A percentile compares a stretch with the other conserved stretches of the same genome.
Conservation (phyloP, 805 yeast genomes). For the Schizosaccharomyces lindneri region DNA sequence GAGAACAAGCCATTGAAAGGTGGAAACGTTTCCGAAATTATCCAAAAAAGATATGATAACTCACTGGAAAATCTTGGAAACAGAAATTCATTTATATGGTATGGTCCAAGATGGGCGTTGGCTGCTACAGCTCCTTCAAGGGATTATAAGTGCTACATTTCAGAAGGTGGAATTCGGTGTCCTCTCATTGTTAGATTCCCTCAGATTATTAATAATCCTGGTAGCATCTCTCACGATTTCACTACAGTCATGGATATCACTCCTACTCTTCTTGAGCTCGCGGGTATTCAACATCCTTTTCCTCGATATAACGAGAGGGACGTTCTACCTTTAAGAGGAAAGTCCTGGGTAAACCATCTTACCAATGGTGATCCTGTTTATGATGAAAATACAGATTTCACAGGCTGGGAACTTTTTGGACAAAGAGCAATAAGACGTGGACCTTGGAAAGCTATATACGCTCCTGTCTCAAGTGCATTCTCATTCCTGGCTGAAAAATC, state of each 20-base stretch:
- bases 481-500: too few relatives aligned
- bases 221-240: conserved; percentile 15
- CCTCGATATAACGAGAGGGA: conserved; percentile 18
- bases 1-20: conserved; percentile 28
- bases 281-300: conserved; percentile 22
- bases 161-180: conserved; percentile 36
- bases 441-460: background rate
- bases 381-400: background rate
- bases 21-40: background rate
- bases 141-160: conserved; percentile 31
- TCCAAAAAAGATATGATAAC: conserved; percentile 17
- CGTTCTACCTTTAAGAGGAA: background rate
- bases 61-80: conserved; percentile 24
- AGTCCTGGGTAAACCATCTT: background rate
- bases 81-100: conserved; percentile 24
- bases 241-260: conserved; percentile 26
- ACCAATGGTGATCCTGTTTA: background rate
- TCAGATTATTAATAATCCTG: conserved; percentile 14
- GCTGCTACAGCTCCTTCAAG: conserved; percentile 34
- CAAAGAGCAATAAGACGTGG: background rate
- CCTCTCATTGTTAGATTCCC: conserved; percentile 24
- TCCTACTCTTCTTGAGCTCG: conserved; percentile 29
- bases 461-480: background rate
- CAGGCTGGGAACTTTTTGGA: background rate
- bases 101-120: conserved; percentile 36